Conservation (phyloP, 1,139 yeast genomes). For the Magnusiomyces paraingens region DNA sequence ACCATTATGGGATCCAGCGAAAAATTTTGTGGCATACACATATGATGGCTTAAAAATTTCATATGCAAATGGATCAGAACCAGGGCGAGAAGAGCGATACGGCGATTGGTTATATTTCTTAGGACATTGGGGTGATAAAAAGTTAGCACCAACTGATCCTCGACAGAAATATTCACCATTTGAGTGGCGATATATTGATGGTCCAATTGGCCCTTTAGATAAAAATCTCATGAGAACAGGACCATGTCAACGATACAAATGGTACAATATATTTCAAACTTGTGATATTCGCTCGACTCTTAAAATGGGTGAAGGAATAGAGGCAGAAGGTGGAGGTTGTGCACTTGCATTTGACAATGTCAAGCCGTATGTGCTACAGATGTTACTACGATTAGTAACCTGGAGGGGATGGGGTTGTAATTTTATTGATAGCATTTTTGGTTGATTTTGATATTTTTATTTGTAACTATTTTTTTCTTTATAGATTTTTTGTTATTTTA, state of each 20-base stretch:
- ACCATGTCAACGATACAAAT: constrained; percentile 78
- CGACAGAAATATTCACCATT: constrained; percentile 85
- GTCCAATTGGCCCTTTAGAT: constrained; percentile 82
- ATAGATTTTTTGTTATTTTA: not conserved
- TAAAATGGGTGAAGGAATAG: constrained; percentile 82
- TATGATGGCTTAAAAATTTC: constrained; percentile 52
- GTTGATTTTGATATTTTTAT: constrained; percentile 19
- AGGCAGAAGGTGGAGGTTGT: constrained; percentile 57
- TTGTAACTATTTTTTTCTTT: not conserved
- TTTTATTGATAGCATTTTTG: constrained; percentile 31
- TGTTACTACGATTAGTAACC: constrained; percentile 26
- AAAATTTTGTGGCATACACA: constrained; percentile 74
- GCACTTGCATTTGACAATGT: constrained; percentile 28
- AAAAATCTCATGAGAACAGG: constrained; percentile 63
- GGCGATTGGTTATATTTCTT: constrained; percentile 71
- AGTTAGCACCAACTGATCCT: constrained; percentile 57
- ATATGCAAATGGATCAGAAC: constrained; percentile 34
- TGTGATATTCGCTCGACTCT: constrained; percentile 72
- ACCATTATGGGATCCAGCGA: constrained; percentile 87
- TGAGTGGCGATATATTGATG: constrained; percentile 84
- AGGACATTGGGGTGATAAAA: constrained; percentile 93
- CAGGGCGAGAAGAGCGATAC: constrained; percentile 55
- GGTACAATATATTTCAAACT: constrained; percentile 72
- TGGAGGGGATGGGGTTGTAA: constrained; percentile 34
- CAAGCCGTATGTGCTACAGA: constrained; percentile 28